Conservation (phyloP, 371 early-diverging fungal species). For the Mucor piriformis region DNA sequence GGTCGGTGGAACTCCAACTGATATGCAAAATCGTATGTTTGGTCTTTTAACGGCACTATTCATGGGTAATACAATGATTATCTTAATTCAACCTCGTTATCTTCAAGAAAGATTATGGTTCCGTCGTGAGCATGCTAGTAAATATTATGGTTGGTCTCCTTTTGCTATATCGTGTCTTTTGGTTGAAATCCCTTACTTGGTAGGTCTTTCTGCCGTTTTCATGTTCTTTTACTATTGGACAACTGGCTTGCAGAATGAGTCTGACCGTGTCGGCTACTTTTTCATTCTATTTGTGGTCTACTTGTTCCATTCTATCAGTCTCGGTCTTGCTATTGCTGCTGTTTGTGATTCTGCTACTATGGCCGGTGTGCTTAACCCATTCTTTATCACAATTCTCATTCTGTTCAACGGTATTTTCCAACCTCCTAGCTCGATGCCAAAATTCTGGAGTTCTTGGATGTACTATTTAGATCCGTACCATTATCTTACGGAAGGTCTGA, state of each 20-base stretch:
- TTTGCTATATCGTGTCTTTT: conserved; percentile 56
- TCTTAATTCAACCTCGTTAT: conserved; percentile 72
- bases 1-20: conserved; percentile 53
- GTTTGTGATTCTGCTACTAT: conserved; percentile 58
- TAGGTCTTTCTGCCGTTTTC: conserved; percentile 53
- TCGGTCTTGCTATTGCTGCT: conserved; percentile 68
- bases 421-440: conserved; percentile 57
- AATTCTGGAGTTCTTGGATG: conserved; percentile 73
- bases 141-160: conserved; percentile 73
- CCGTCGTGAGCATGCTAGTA: conserved; percentile 70
- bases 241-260: conserved; percentile 51
- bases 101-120: conserved; percentile 71
- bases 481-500: conserved; percentile 71
- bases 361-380: conserved; percentile 65
- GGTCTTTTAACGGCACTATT: conserved; percentile 69
- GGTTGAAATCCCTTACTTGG: conserved; percentile 65
- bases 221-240: conserved; percentile 69
- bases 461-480: conserved; percentile 71
- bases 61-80: conserved; percentile 67
- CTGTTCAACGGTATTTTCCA: conserved; percentile 69
- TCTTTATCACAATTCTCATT: conserved; percentile 59
- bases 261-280: conserved; percentile 54
- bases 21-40: conserved; percentile 72
- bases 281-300: conserved; percentile 57
- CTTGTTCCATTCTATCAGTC: conserved; percentile 57